Conservation (phyloP, 768 basidiomycete genomes). For the Auricularia sp. region DNA sequence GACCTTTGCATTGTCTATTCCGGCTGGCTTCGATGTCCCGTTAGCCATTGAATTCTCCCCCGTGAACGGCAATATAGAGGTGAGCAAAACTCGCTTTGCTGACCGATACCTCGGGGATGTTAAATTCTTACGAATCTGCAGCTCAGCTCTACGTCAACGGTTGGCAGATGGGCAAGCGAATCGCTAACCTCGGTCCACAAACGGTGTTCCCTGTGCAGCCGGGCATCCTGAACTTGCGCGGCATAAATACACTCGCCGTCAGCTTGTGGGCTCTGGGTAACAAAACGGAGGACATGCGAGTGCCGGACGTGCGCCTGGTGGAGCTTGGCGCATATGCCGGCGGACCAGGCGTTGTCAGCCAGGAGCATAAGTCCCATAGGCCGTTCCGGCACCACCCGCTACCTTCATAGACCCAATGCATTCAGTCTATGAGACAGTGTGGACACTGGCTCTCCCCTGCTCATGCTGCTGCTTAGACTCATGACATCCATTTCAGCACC, state of each 20-base stretch:
- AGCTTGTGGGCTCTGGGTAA: conserved; percentile 16
- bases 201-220: conserved; percentile 9
- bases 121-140: background rate
- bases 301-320: background rate
- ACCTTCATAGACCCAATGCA: too few relatives aligned
- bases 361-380: background rate
- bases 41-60: conserved; percentile 15
- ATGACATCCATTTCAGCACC: too few relatives aligned
- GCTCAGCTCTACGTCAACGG: conserved; percentile 19
- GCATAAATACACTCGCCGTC: conserved; percentile 16
- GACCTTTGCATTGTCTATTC: conserved; percentile 18
- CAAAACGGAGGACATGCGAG: background rate
- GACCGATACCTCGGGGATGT: background rate
- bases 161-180: conserved; percentile 21
- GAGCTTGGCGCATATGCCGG: background rate
- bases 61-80: conserved; percentile 15
- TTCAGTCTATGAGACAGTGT: too few relatives aligned
- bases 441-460: too few relatives aligned
- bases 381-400: too few relatives aligned
- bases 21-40: conserved; percentile 15
- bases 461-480: too few relatives aligned
- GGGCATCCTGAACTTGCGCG: conserved; percentile 19
- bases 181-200: conserved; percentile 13
- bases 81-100: conserved; percentile 4
- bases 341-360: background rate